These are phyloP conservation scores for Epichloe sp. DNA, from an alignment of 2,329 filamentous ascomycete species.

Conservation along the genomic window DNA sequence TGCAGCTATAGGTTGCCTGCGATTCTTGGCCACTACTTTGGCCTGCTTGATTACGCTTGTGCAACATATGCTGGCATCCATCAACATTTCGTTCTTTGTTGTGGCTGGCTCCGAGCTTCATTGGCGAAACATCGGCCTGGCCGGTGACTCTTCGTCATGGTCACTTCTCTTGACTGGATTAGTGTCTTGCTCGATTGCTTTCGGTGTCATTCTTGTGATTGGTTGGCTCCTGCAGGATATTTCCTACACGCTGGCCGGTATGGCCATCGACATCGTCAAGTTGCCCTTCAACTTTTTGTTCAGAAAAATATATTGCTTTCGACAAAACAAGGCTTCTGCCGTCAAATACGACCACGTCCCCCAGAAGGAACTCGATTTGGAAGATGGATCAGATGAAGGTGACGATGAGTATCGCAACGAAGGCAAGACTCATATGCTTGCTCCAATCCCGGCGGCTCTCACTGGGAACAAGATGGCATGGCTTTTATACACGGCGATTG, in stretches of 20 bases:
- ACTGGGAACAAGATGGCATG: constrained; percentile 1
- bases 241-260: constrained; percentile 9
- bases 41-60: constrained; percentile 13
- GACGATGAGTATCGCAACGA: constrained; percentile 4
- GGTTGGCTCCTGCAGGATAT: constrained; percentile 13
- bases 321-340: background rate
- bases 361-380: constrained; percentile 8
- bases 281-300: constrained; percentile 8
- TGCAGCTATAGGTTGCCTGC: constrained; percentile 11
- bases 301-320: constrained; percentile 6
- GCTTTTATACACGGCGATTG: constrained; percentile 12
- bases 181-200: constrained; percentile 8
- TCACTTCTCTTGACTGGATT: constrained; percentile 15
- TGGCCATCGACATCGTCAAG: constrained; percentile 10
- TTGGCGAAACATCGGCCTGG: constrained; percentile 16
- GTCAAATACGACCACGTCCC: constrained; percentile 6
- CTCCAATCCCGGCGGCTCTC: background rate
- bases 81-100: constrained; percentile 19
- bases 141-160: constrained; percentile 13
- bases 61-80: constrained; percentile 10
- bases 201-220: constrained; percentile 6
- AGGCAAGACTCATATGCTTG: background rate
- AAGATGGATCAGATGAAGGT: constrained; percentile 5
- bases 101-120: constrained; percentile 17
- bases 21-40: constrained; percentile 6